phyloP scores from a whole-genome alignment of 768 basidiomycete genomes.

The Kwoniella heveanensis region DNA sequence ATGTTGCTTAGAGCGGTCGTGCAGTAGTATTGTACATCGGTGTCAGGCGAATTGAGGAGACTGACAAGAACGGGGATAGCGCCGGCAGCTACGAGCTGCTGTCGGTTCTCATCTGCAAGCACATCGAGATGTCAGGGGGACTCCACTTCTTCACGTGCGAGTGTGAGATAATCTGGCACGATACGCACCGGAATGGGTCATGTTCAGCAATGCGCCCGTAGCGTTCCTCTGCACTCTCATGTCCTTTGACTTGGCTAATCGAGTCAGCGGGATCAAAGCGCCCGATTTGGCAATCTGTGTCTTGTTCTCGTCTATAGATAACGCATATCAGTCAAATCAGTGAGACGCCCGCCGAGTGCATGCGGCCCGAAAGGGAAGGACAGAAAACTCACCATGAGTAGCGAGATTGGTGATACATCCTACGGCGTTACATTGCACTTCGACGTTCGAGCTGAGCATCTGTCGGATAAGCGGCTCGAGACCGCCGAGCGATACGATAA shows the following conservation, averaged over 20 bases:
- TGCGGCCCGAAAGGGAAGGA: no score
- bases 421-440: slow-evolving; percentile 99
- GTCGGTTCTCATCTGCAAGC: slow-evolving; percentile 85
- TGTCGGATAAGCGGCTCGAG: slow-evolving; percentile 97
- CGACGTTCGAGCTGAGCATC: slow-evolving; percentile 98
- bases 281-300: slow-evolving; percentile 99
- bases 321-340: neutral
- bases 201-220: slow-evolving; percentile 94
- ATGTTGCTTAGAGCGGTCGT: slow-evolving; percentile 98
- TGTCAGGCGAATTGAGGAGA: slow-evolving; percentile 90
- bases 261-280: slow-evolving; percentile 93
- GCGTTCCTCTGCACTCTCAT: slow-evolving; percentile 99
- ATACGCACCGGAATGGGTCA: slow-evolving; percentile 91
- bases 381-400: slow-evolving; percentile 74
- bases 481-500: slow-evolving; percentile 96
- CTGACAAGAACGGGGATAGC: slow-evolving; percentile 96
- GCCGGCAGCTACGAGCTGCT: slow-evolving; percentile 96
- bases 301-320: slow-evolving; percentile 87
- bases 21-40: slow-evolving; percentile 99
- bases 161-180: neutral
- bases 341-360: no score
- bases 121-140: slow-evolving; percentile 5
- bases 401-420: slow-evolving; percentile 98
- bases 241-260: slow-evolving; percentile 94
- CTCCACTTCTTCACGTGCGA: neutral